Evolutionary conservation across 805 yeast genomes (phyloP).

Genomic region (Yarrowia divulgata): DNA sequence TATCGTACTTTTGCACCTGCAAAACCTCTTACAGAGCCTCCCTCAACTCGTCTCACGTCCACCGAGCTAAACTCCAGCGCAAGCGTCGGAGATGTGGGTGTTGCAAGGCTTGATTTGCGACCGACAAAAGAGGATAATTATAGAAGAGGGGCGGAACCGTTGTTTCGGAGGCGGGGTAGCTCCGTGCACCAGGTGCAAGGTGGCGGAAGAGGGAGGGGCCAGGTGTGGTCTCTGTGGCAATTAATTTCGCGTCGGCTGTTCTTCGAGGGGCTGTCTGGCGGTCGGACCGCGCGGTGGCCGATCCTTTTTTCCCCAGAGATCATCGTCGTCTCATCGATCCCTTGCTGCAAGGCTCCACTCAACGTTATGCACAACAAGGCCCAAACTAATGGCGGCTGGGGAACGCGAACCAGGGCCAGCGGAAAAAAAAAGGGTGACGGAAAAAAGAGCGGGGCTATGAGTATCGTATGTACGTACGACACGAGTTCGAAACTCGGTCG

Average conservation of each 20-base stretch:
- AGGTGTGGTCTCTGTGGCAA: not conserved
- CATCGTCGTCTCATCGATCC: conserved; percentile 13
- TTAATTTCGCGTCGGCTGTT: not conserved
- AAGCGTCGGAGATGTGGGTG: conserved; percentile 34
- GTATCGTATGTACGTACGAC: too few relatives aligned
- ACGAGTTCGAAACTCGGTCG: too few relatives aligned
- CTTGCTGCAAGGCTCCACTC: conserved; percentile 26
- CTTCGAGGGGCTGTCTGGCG: not conserved
- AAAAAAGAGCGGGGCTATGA: not conserved
- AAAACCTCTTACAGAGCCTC: too few relatives aligned
- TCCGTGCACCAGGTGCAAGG: not conserved
- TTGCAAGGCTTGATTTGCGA: not conserved
- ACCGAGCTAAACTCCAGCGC: conserved; percentile 1
- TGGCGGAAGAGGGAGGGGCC: conserved; percentile 1
- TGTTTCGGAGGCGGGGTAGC: conserved; percentile 27
- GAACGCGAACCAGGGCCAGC: conserved; percentile 5
- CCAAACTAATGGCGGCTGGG: conserved; percentile 8
- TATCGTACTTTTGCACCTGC: too few relatives aligned
- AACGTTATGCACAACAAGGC: conserved; percentile 31
- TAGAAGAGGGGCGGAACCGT: conserved; percentile 26
- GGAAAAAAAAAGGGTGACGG: conserved; percentile 10
- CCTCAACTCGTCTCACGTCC: not conserved
- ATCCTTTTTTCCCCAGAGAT: conserved; percentile 23
- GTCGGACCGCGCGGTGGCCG: not conserved
- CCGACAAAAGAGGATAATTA: not conserved